Evolutionary conservation across 2,329 filamentous ascomycete species (phyloP).

Genomic region (Aspergillus japonicus): DNA sequence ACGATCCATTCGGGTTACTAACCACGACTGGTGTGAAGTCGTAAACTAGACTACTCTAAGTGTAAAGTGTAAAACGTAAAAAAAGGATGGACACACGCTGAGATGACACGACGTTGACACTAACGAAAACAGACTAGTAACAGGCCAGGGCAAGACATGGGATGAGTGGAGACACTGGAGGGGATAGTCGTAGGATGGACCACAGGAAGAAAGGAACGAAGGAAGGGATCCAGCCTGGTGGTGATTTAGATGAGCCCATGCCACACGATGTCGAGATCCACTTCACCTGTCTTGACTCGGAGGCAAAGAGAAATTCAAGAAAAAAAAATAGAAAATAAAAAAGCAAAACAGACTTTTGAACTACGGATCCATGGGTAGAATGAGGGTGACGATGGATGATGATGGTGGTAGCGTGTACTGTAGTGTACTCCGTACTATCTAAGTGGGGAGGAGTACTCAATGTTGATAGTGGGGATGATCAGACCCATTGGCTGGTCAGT

Average conservation of each 20-base stretch:
- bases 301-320: background rate
- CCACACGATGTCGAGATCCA: constrained; percentile 17
- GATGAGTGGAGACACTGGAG: constrained; percentile 11
- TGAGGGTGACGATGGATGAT: constrained; percentile 2
- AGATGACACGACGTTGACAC: constrained; percentile 42
- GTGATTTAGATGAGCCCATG: constrained; percentile 23
- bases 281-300: constrained; percentile 12
- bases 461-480: constrained; percentile 20
- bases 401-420: constrained; percentile 3
- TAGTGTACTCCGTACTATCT: background rate
- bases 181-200: constrained; percentile 9
- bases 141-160: constrained; percentile 14
- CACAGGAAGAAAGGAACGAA: constrained; percentile 16
- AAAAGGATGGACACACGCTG: constrained; percentile 26
- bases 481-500: constrained; percentile 13
- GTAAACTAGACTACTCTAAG: too few species aligned
- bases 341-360: background rate
- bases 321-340: too few species aligned
- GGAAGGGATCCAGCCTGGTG: constrained; percentile 10
- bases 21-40: background rate
- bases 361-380: constrained; percentile 3
- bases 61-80: background rate
- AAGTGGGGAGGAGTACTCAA: constrained; percentile 8
- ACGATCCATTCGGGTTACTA: constrained; percentile 29
- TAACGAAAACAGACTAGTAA: constrained; percentile 31